Conservation (phyloP, 768 basidiomycete species). For the Tylopilus sp. region DNA sequence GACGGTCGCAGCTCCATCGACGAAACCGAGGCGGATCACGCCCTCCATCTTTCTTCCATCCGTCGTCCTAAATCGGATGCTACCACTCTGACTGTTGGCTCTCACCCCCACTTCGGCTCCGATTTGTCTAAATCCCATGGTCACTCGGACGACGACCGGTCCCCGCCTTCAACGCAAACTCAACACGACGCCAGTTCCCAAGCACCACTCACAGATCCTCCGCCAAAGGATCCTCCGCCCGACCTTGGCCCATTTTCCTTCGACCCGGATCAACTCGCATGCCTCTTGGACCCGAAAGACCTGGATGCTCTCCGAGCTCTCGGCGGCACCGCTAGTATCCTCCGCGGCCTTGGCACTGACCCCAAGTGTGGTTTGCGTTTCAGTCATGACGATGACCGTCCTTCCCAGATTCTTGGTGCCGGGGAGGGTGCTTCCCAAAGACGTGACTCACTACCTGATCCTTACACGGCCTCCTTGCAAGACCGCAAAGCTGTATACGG, state of each 20-base stretch:
- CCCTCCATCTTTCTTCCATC: slow-evolving; percentile 26
- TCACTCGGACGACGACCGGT: slow-evolving; percentile 3
- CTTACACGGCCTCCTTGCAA: slow-evolving; percentile 44
- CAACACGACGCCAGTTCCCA: slow-evolving; percentile 24
- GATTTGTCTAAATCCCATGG: slow-evolving; percentile 27
- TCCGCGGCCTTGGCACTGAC: slow-evolving; percentile 74
- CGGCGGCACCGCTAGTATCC: slow-evolving; percentile 66
- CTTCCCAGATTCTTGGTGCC: slow-evolving; percentile 24
- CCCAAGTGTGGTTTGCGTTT: slow-evolving; percentile 41
- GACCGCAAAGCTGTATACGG: slow-evolving; percentile 71
- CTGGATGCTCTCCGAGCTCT: slow-evolving; percentile 59
- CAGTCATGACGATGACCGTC: neutral
- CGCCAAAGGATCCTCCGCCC: slow-evolving; percentile 36
- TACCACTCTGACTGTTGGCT: slow-evolving; percentile 33
- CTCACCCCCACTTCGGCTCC: slow-evolving; percentile 39
- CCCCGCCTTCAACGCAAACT: slow-evolving; percentile 16
- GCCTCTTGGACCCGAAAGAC: slow-evolving; percentile 87
- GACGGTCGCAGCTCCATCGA: slow-evolving; percentile 37
- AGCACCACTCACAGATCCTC: slow-evolving; percentile 16
- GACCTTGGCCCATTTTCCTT: slow-evolving; percentile 73
- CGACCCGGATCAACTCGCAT: slow-evolving; percentile 73
- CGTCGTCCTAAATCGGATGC: slow-evolving; percentile 36
- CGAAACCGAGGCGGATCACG: slow-evolving; percentile 50
- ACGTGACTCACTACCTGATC: slow-evolving; percentile 26
- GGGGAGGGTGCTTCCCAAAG: slow-evolving; percentile 33